These are phyloP conservation scores for Sphaerulina vaccinii DNA, from an alignment of 2,329 filamentous ascomycete genomes.

Conservation along the genomic window DNA sequence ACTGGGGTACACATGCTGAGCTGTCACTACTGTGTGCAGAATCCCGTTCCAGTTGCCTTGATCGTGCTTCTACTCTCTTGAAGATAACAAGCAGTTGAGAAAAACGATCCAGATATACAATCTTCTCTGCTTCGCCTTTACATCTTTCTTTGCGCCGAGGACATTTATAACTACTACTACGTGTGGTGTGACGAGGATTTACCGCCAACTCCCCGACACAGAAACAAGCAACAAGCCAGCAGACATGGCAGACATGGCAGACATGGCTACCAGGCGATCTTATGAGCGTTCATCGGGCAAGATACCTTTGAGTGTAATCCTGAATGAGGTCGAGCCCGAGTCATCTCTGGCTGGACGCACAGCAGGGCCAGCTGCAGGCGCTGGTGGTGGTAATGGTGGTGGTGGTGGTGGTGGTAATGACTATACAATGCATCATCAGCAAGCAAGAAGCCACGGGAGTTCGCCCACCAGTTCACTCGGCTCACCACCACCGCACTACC, in stretches of 20 bases:
- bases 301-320: conserved; percentile 17
- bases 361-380: not conserved
- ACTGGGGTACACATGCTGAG: not conserved
- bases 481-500: conserved; percentile 8
- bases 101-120: too few relatives aligned
- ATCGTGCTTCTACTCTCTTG: too few relatives aligned
- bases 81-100: too few relatives aligned
- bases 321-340: conserved; percentile 10
- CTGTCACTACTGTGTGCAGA: not conserved
- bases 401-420: not conserved
- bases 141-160: too few relatives aligned
- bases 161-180: too few relatives aligned
- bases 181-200: not conserved
- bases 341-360: not conserved
- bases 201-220: not conserved
- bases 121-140: too few relatives aligned
- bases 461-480: conserved; percentile 8
- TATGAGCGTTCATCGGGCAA: conserved; percentile 15
- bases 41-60: not conserved
- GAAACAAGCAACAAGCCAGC: not conserved
- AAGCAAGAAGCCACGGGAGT: conserved; percentile 10
- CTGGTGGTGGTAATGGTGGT: not conserved
- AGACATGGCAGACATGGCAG: not conserved
- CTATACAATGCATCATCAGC: not conserved
- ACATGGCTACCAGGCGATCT: conserved; percentile 9